These are phyloP conservation scores for Ceratocystis colombiana DNA, from an alignment of 2,329 filamentous ascomycete species.

Conservation along the genomic window DNA sequence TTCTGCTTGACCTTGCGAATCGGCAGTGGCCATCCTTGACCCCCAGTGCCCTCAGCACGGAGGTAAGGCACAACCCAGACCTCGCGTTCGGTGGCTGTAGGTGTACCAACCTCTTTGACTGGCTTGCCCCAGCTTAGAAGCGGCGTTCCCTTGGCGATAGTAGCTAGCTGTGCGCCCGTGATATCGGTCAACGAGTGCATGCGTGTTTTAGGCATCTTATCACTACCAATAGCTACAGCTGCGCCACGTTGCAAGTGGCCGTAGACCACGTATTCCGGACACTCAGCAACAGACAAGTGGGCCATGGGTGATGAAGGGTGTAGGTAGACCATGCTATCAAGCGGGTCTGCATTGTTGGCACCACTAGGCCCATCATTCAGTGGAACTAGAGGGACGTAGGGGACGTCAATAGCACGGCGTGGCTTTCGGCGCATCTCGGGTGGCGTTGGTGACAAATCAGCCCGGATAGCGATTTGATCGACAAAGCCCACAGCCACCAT, in stretches of 20 bases:
- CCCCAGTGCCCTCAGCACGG: slow-evolving; percentile 54
- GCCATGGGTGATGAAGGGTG: slow-evolving; percentile 78
- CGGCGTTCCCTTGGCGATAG: slow-evolving; percentile 73
- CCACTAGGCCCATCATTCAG: slow-evolving; percentile 36
- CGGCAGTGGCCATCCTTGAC: slow-evolving; percentile 72
- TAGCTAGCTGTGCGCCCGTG: slow-evolving; percentile 62
- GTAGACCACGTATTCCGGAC: slow-evolving; percentile 82
- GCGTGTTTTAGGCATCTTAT: slow-evolving; percentile 59
- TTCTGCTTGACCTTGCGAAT: slow-evolving; percentile 75
- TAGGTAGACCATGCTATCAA: slow-evolving; percentile 59
- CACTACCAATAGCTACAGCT: slow-evolving; percentile 35
- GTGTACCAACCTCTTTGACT: slow-evolving; percentile 62
- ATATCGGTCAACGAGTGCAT: slow-evolving; percentile 83
- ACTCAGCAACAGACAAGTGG: slow-evolving; percentile 56
- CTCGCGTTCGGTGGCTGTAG: slow-evolving; percentile 46
- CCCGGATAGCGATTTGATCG: slow-evolving; percentile 86
- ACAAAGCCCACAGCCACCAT: slow-evolving; percentile 88
- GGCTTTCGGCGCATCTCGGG: slow-evolving; percentile 46
- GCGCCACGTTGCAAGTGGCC: slow-evolving; percentile 66
- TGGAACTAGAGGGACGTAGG: slow-evolving; percentile 77
- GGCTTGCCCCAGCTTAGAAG: slow-evolving; percentile 80
- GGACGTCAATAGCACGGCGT: slow-evolving; percentile 78
- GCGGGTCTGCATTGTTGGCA: neutral
- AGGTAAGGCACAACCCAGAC: slow-evolving; percentile 77
- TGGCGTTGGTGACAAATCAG: slow-evolving; percentile 68